These are phyloP conservation scores for Xylaria sp. DNA, from an alignment of 2,329 filamentous ascomycete species.

Conservation along the genomic window DNA sequence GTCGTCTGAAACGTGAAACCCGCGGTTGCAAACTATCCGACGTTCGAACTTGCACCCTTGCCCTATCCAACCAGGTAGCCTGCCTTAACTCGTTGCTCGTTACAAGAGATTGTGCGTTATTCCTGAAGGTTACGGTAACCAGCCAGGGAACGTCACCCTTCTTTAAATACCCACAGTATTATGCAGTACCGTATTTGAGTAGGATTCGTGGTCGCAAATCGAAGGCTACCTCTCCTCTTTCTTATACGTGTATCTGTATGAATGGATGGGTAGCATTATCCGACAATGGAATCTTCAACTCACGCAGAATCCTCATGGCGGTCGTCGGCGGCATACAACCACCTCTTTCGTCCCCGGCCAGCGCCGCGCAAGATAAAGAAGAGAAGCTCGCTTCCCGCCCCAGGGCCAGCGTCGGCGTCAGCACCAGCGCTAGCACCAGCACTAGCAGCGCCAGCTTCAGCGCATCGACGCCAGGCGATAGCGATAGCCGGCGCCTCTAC, in stretches of 20 bases:
- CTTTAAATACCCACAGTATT: neutral
- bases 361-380: constrained; percentile 42
- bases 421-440: constrained; percentile 2
- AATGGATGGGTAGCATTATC: neutral
- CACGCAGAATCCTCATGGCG: constrained; percentile 26
- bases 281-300: constrained; percentile 28
- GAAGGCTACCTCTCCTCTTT: neutral
- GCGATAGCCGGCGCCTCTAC: neutral
- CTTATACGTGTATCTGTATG: neutral
- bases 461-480: constrained; percentile 7
- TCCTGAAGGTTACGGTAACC: neutral
- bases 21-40: neutral
- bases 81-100: neutral
- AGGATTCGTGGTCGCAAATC: neutral
- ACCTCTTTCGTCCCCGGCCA: constrained; percentile 43
- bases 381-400: constrained; percentile 39
- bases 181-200: neutral
- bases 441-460: constrained; percentile 7
- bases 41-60: neutral
- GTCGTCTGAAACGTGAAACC: constrained; percentile 10
- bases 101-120: neutral
- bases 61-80: neutral
- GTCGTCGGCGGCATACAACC: constrained; percentile 28
- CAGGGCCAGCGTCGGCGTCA: constrained; percentile 15
- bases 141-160: constrained; percentile 5